Evolutionary conservation across 2,329 filamentous ascomycete genomes (phyloP).

Genomic region (Aspergillus pseudoglaucus): DNA sequence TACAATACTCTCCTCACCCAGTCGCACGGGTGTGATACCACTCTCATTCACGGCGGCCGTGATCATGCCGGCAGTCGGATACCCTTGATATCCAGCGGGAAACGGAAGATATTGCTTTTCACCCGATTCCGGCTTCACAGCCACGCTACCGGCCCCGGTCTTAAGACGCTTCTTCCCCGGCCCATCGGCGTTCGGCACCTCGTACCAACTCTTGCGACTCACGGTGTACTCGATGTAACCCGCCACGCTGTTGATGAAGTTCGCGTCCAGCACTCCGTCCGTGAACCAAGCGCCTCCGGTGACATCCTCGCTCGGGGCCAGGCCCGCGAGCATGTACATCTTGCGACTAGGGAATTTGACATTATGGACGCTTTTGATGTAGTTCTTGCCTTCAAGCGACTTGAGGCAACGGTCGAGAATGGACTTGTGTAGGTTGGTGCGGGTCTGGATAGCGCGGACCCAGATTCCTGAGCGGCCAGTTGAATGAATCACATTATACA

Average conservation of each 20-base stretch:
- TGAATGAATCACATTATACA: conserved; percentile 85
- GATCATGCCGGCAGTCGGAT: conserved; percentile 74
- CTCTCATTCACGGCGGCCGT: conserved; percentile 65
- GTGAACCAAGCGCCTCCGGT: conserved; percentile 94
- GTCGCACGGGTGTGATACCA: conserved; percentile 66
- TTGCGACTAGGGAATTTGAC: conserved; percentile 87
- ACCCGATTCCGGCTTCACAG: conserved; percentile 23
- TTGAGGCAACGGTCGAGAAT: conserved; percentile 77
- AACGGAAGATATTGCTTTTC: conserved; percentile 44
- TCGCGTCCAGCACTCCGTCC: conserved; percentile 80
- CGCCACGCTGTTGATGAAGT: conserved; percentile 73
- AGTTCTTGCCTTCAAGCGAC: conserved; percentile 69
- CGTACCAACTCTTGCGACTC: conserved; percentile 64
- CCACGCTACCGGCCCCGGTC: conserved; percentile 25
- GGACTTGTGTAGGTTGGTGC: conserved; percentile 76
- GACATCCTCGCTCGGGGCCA: conserved; percentile 80
- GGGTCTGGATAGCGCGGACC: conserved; percentile 75
- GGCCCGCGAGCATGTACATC: conserved; percentile 87
- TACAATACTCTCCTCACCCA: conserved; percentile 65
- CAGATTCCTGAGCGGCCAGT: conserved; percentile 81
- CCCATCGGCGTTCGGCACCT: conserved; percentile 31
- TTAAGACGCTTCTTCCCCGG: conserved; percentile 38
- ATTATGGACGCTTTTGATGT: conserved; percentile 85
- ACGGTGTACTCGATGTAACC: conserved; percentile 68
- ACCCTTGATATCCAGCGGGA: conserved; percentile 62